These are phyloP conservation scores for Obba rivulosa DNA, from an alignment of 768 basidiomycete species.

Conservation along the genomic window DNA sequence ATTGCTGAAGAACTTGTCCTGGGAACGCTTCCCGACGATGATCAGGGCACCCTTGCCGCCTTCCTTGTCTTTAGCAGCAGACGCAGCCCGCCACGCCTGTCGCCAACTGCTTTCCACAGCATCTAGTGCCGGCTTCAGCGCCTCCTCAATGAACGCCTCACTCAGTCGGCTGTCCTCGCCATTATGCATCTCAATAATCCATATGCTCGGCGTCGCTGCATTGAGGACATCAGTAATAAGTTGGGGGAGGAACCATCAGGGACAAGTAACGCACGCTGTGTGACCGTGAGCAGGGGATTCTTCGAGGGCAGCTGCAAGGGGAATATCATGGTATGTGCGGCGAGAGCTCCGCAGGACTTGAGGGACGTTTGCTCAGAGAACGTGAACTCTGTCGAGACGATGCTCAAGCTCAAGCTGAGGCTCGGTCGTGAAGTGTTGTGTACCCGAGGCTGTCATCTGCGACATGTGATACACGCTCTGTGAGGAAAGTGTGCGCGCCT, in stretches of 20 bases:
- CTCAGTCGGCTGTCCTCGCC: slow-evolving; percentile 71
- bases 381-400: no score
- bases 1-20: slow-evolving; percentile 89
- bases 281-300: slow-evolving; percentile 58
- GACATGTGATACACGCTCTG: no score
- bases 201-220: slow-evolving; percentile 53
- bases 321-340: no score
- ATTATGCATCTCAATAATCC: slow-evolving; percentile 81
- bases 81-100: slow-evolving; percentile 40
- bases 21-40: slow-evolving; percentile 66
- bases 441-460: no score
- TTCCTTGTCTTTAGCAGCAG: slow-evolving; percentile 39
- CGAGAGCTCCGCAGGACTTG: no score
- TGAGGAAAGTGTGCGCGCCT: no score
- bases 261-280: slow-evolving; percentile 44
- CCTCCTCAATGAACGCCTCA: slow-evolving; percentile 48
- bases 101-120: slow-evolving; percentile 71
- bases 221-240: background rate
- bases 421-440: no score
- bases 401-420: no score
- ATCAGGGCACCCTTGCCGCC: slow-evolving; percentile 66
- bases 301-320: slow-evolving; percentile 44
- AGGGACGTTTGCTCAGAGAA: no score
- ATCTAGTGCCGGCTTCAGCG: slow-evolving; percentile 66
- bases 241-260: background rate